A percentile compares a stretch with the other conserved stretches of the same genome.
Evolutionary conservation across 768 basidiomycete genomes (phyloP).

Genomic region (Boletellus sp.): DNA sequence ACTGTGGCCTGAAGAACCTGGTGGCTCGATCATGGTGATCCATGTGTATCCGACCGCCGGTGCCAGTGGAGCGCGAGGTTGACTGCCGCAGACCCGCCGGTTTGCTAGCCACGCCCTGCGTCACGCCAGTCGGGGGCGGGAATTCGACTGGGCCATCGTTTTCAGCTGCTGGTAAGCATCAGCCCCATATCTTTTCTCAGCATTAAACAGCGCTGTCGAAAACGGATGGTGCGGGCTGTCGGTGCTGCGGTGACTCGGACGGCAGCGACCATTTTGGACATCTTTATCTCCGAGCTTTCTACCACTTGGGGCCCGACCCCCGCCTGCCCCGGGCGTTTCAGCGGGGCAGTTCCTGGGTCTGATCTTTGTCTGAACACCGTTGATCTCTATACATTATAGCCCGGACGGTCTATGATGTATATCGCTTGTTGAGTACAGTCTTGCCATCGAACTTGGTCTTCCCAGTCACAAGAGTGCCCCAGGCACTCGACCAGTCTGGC

Average conservation of each 20-base stretch:
- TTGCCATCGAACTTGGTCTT: neutral
- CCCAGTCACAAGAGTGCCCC: neutral
- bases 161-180: constrained; percentile 10
- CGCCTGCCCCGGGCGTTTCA: no score
- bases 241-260: neutral
- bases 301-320: neutral
- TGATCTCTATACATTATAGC: neutral
- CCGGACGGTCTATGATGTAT: neutral
- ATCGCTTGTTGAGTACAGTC: neutral
- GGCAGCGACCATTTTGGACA: neutral
- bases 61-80: constrained; percentile 11
- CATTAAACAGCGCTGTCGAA: neutral
- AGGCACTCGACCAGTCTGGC: neutral
- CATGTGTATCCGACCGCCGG: constrained; percentile 7
- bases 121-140: constrained; percentile 26
- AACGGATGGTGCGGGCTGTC: neutral
- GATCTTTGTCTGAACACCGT: neutral
- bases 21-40: constrained; percentile 6
- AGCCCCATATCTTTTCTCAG: constrained; percentile 4
- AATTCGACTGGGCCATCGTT: constrained; percentile 9
- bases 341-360: neutral
- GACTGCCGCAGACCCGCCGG: neutral
- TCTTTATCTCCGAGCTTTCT: neutral
- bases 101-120: constrained; percentile 3
- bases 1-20: constrained; percentile 1